Evolutionary conservation across 1,284 basidiomycete species (phyloP).

Genomic region (Abortiporus biennis): DNA sequence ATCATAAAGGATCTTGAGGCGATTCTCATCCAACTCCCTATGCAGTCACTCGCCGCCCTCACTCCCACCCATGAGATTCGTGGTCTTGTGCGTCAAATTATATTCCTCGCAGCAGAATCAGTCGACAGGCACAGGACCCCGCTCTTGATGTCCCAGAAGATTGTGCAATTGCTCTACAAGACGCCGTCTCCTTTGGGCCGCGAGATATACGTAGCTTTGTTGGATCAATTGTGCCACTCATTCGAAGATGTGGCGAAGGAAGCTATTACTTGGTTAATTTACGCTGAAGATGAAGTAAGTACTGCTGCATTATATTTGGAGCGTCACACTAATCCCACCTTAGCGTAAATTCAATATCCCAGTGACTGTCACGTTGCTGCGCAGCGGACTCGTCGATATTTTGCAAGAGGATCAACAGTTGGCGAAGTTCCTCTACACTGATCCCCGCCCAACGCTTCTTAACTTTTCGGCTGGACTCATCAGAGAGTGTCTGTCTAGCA

Average conservation of each 20-base stretch:
- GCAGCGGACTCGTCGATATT: conserved; percentile 77
- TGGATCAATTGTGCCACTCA: conserved; percentile 85
- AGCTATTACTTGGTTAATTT: conserved; percentile 94
- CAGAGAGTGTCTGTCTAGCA: conserved; percentile 78
- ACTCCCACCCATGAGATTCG: conserved; percentile 86
- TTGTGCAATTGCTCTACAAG: conserved; percentile 87
- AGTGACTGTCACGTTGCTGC: conserved; percentile 86
- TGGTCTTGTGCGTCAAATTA: conserved; percentile 75
- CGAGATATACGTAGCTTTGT: conserved; percentile 85
- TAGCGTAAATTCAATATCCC: conserved; percentile 95
- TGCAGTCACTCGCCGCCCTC: conserved; percentile 60
- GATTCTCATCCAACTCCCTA: conserved; percentile 62
- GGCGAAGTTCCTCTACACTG: conserved; percentile 80
- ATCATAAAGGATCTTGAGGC: conserved; percentile 79
- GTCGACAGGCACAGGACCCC: conserved; percentile 82
- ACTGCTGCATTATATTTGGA: not conserved
- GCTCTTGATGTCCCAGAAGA: conserved; percentile 90
- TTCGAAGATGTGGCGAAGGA: conserved; percentile 95
- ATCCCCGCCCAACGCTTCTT: conserved; percentile 74
- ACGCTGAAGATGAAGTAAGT: conserved; percentile 91
- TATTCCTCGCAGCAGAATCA: conserved; percentile 74
- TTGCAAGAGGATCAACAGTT: conserved; percentile 87
- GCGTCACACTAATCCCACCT: conserved; percentile 12
- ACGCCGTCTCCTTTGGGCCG: conserved; percentile 77
- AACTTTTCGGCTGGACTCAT: conserved; percentile 84